phyloP scores from a whole-genome alignment of 163 green algal species.

The Chlamydomonas reinhardtii region DNA sequence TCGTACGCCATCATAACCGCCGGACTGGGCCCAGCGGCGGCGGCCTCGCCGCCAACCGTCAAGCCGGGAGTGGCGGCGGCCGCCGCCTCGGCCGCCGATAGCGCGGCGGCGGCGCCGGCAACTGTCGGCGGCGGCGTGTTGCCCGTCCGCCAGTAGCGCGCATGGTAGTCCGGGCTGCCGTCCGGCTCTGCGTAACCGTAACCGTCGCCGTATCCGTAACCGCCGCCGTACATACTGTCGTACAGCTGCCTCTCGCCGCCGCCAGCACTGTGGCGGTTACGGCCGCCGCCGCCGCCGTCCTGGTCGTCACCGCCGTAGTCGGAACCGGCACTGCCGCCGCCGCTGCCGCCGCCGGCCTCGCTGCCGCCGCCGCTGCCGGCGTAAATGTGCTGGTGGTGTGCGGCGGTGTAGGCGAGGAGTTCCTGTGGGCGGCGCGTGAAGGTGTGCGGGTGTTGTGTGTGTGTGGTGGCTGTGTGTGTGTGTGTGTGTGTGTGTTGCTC shows the following conservation, averaged over 20 bases:
- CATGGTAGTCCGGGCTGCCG: neutral
- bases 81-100: neutral
- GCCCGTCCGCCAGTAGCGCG: conserved; percentile 3
- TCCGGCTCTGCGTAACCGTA: neutral
- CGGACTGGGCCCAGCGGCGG: neutral
- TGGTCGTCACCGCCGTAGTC: neutral
- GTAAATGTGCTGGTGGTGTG: neutral
- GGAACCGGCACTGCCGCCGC: no score
- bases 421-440: neutral
- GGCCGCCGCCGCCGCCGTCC: no score
- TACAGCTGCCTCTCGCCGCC: no score
- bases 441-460: no score
- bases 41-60: neutral
- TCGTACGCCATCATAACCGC: neutral
- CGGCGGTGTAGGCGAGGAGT: conserved; percentile 22
- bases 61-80: no score
- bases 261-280: no score
- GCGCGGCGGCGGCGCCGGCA: no score
- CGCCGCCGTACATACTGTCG: no score
- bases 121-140: neutral
- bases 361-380: neutral
- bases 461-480: neutral
- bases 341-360: no score
- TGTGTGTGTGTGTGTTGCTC: neutral
- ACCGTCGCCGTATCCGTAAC: neutral